Base-by-base conservation (phyloP, 1,284 basidiomycete species). In the Cystobasidium slooffiae region DNA sequence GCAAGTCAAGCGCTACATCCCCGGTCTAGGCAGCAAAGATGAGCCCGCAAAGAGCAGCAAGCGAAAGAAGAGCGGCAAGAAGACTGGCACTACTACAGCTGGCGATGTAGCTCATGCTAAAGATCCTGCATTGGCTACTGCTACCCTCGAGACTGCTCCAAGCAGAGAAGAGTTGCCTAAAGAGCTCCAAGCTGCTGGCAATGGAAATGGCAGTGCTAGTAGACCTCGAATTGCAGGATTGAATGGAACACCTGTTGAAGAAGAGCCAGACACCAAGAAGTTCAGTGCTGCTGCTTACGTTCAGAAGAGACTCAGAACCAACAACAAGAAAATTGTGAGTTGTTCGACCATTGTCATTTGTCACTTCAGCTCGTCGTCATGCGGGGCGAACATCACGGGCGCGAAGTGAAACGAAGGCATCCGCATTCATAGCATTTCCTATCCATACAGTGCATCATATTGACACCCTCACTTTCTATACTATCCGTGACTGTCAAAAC, bases 271-370 rank as follows among this genome's bases (percentile, higher is more conserved):
- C 22, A 31, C 49, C 14, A 66, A 69, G 39, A 41, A 68, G 14
- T 72, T 68, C 53, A 69, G 68, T 24, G 47, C 74, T 31, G 44
- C 52, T 37, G 68, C 52, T 6, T 41, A 66, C 43, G 52, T 77
- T n/a, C 66, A 69, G 56, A 81, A 80, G 70, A 62, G 80, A 24
- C 53, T 81, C 58, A 76, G 78, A 52, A 77, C 79, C 5, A 76
- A 76, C 39, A 77, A 75, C 68, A 81, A 81, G 75, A 81, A 81
- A 74, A 53, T 81, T n/a, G 80, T 81, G 46, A 47, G 62, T 68
- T 53, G 37, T 39, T n/a, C 56, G 47, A 44, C 16, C 64, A 31
- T 31, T 31, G 31, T 31, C 5, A 31, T 31, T 31, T 31, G 31
- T 31, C 31, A 31, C 31, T 31, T 31, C 2, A 31, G 31, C 31